Evolutionary conservation across 768 basidiomycete genomes (phyloP).

Genomic region (Mycena kentingensis): DNA sequence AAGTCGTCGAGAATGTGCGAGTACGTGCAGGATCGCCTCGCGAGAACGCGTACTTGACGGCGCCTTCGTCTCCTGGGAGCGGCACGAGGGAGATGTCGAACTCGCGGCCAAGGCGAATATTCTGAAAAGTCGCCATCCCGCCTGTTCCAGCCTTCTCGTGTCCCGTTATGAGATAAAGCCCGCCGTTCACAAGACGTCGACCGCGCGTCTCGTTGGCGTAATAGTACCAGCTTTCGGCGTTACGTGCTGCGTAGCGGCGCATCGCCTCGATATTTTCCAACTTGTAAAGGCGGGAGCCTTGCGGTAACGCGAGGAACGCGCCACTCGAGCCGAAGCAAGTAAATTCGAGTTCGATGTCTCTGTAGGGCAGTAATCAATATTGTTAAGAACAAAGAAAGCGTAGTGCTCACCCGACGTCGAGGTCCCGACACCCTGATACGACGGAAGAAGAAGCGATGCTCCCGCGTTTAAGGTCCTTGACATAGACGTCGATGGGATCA

Average conservation of each 20-base stretch:
- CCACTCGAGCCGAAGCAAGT: not conserved
- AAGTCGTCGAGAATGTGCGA: too few species aligned
- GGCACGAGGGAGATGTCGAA: not conserved
- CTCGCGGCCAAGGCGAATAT: not conserved
- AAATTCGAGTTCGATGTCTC: not conserved
- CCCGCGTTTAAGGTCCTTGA: not conserved
- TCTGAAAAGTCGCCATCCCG: not conserved
- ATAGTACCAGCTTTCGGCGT: slow-evolving; percentile 2
- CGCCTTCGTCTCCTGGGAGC: not conserved
- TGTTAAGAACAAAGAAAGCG: not conserved
- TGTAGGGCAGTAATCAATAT: not conserved
- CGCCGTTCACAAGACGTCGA: not conserved
- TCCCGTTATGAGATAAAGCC: slow-evolving; percentile 1
- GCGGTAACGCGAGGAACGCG: not conserved
- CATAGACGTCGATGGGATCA: not conserved
- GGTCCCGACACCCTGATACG: not conserved
- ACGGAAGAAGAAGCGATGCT: not conserved
- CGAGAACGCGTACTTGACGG: not conserved
- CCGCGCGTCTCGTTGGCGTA: not conserved
- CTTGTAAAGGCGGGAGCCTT: not conserved
- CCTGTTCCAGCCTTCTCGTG: not conserved
- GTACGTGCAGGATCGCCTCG: not conserved
- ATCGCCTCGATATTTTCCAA: not conserved
- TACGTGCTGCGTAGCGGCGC: not conserved
- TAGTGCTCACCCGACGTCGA: not conserved